Percentiles rank a stretch among this genome's conserved stretches.
Evolutionary conservation across 257 asterid genomes (phyloP).

Genomic region (Capsicum baccatum): DNA sequence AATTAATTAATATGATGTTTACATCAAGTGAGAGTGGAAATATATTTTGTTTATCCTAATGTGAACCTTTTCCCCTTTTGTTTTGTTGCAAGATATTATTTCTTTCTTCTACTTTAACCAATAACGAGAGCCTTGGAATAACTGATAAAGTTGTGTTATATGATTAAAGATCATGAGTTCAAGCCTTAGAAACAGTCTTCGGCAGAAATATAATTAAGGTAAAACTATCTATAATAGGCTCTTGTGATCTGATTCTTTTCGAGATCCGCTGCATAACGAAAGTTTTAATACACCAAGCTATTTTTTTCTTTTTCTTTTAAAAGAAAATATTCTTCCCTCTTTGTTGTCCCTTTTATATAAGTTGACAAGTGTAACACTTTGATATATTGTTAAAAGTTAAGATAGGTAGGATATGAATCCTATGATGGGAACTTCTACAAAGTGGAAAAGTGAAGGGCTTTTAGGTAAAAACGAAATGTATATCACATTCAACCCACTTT

Average conservation of each 20-base stretch:
- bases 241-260: too few relatives aligned
- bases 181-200: too few relatives aligned
- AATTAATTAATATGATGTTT: background rate
- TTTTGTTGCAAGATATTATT: background rate
- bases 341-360: too few relatives aligned
- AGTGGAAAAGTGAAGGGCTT: background rate
- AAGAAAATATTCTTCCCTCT: too few relatives aligned
- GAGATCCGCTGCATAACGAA: too few relatives aligned
- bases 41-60: background rate
- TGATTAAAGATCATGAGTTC: too few relatives aligned
- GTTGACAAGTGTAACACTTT: background rate
- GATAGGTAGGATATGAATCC: conserved; percentile 14
- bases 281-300: too few relatives aligned
- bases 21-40: background rate
- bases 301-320: too few relatives aligned
- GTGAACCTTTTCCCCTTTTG: background rate
- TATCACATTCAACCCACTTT: conserved; percentile 6
- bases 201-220: too few relatives aligned
- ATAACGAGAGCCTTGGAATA: too few relatives aligned
- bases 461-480: conserved; percentile 10
- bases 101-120: background rate
- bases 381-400: background rate
- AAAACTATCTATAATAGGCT: too few relatives aligned
- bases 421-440: background rate
- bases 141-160: too few relatives aligned